Percentiles rank a stretch among this genome's conserved stretches.
phyloP scores from a whole-genome alignment of 441 rosid species.

The Pelargonium fulgidum region DNA sequence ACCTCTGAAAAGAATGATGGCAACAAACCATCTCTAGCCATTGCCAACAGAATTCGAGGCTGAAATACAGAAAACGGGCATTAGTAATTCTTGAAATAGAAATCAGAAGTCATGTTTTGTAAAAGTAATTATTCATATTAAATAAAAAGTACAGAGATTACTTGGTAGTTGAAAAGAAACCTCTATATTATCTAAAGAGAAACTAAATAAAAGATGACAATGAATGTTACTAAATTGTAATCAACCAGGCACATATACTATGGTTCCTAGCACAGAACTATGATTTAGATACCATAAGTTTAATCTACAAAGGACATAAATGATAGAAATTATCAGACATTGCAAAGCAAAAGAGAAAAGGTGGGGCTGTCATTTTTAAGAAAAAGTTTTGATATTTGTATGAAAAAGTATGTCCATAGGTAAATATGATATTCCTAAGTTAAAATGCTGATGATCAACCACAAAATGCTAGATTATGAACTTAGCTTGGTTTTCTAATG shows the following conservation, averaged over 20 bases:
- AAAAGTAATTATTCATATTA: not conserved
- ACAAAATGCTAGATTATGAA: no score
- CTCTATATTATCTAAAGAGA: not conserved
- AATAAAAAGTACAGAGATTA: not conserved
- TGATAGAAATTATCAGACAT: not conserved
- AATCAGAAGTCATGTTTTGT: not conserved
- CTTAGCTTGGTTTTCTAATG: no score
- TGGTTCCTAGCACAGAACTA: not conserved
- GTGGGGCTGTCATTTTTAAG: not conserved
- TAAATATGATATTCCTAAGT: not conserved
- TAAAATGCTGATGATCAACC: not conserved
- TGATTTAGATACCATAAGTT: not conserved
- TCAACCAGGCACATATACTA: not conserved
- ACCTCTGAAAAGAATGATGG: conserved; percentile 74
- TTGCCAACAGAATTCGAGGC: conserved; percentile 78
- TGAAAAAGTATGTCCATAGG: not conserved
- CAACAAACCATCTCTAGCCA: conserved; percentile 80
- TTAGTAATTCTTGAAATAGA: conserved; percentile 10
- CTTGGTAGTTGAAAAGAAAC: not conserved
- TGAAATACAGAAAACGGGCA: conserved; percentile 24
- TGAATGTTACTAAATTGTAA: not conserved
- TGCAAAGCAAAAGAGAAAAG: not conserved
- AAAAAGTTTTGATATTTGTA: not conserved
- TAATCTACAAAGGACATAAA: not conserved
- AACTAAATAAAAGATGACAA: not conserved